Conservation (phyloP, 2,329 filamentous ascomycete species). For the Aspergillus ruber region DNA sequence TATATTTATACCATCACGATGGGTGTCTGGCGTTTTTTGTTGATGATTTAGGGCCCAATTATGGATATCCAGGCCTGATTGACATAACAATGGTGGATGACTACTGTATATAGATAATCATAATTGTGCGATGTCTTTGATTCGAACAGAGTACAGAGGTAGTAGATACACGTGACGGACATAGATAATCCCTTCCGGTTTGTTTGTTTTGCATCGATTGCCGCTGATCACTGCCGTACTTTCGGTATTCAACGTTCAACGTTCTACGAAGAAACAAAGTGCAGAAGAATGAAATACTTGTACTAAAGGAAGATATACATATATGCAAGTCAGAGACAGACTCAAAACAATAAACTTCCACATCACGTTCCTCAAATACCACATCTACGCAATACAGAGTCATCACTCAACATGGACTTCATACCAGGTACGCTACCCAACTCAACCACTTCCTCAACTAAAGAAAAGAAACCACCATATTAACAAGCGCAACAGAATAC, state of each 20-base stretch:
- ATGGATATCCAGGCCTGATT: no score
- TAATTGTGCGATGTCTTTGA: background rate
- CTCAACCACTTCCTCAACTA: background rate
- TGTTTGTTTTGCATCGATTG: background rate
- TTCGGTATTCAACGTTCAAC: background rate
- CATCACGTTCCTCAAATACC: background rate
- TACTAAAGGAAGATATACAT: no score
- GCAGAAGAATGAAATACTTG: no score
- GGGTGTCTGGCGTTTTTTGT: background rate
- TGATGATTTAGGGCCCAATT: background rate
- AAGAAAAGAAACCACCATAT: no score
- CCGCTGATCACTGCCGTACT: background rate
- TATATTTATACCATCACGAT: slow-evolving; percentile 1
- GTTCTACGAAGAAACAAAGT: no score
- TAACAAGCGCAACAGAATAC: no score
- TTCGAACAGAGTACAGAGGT: background rate
- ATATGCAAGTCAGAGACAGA: no score
- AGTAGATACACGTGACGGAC: background rate
- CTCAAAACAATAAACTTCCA: no score
- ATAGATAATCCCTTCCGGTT: background rate
- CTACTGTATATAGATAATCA: background rate
- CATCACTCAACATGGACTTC: slow-evolving; percentile 10
- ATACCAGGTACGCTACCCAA: slow-evolving; percentile 11
- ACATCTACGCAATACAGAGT: background rate
- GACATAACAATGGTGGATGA: background rate